Conservation (phyloP, 2,329 filamentous ascomycete genomes). For the Apiospora arundinis region DNA sequence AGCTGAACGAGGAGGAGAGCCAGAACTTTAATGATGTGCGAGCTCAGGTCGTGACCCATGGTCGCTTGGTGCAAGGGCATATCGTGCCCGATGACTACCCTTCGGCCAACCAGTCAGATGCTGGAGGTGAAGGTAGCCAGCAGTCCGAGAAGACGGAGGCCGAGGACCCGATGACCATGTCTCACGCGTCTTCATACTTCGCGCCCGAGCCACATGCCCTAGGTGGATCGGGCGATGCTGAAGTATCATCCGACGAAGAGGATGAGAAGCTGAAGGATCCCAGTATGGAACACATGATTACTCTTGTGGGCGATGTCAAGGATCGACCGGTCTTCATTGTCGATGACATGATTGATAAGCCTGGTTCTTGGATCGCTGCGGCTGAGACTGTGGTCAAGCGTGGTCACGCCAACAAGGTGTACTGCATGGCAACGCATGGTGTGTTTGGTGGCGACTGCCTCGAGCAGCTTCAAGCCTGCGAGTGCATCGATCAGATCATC, state of each 20-base stretch:
- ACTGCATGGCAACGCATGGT: constrained; percentile 96
- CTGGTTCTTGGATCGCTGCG: constrained; percentile 94
- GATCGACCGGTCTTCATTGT: constrained; percentile 91
- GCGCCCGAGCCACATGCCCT: constrained; percentile 73
- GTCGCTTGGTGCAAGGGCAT: constrained; percentile 89
- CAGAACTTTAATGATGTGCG: constrained; percentile 77
- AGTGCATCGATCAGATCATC: constrained; percentile 91
- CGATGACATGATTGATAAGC: constrained; percentile 99
- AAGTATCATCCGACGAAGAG: constrained; percentile 87
- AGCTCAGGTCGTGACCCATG: constrained; percentile 88
- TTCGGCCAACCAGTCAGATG: constrained; percentile 74
- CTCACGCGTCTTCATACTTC: constrained; percentile 81
- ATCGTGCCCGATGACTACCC: constrained; percentile 94
- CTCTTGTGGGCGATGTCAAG: constrained; percentile 93
- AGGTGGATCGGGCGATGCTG: constrained; percentile 84
- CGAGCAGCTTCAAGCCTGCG: constrained; percentile 87
- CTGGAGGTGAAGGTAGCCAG: constrained; percentile 64
- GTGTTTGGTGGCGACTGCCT: constrained; percentile 91
- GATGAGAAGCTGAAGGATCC: constrained; percentile 85
- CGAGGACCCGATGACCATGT: constrained; percentile 84
- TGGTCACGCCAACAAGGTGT: constrained; percentile 90
- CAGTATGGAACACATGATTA: constrained; percentile 91
- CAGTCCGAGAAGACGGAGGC: constrained; percentile 49
- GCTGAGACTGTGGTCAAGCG: constrained; percentile 96
- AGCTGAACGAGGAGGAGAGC: constrained; percentile 46